Evolutionary conservation across 1,284 basidiomycete genomes (phyloP).

Genomic region (Amylostereum areolatum): DNA sequence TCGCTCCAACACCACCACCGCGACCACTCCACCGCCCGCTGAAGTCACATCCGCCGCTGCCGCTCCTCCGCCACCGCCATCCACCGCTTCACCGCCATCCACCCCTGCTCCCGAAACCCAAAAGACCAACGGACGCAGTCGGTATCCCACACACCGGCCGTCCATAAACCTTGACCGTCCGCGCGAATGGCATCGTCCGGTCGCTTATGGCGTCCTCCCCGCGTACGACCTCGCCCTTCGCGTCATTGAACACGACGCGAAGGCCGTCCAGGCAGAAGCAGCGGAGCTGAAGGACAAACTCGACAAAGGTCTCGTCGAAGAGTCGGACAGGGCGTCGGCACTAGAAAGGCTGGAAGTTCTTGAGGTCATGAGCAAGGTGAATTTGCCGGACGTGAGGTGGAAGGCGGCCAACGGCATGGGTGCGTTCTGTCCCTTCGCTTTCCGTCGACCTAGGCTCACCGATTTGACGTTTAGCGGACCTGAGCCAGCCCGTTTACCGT

Average conservation of each 20-base stretch:
- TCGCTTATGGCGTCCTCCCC: slow-evolving; percentile 63
- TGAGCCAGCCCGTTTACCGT: slow-evolving; percentile 66
- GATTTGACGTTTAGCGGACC: slow-evolving; percentile 40
- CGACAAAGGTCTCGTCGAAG: slow-evolving; percentile 16
- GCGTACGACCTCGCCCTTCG: slow-evolving; percentile 81
- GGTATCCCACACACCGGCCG: slow-evolving; percentile 29
- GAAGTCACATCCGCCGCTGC: slow-evolving; percentile 4
- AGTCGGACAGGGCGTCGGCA: slow-evolving; percentile 36
- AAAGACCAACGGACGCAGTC: slow-evolving; percentile 8
- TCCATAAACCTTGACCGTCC: slow-evolving; percentile 44
- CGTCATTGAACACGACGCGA: slow-evolving; percentile 50
- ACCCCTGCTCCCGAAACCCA: slow-evolving; percentile 3
- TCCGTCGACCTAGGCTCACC: slow-evolving; percentile 5
- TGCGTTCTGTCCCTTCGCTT: slow-evolving; percentile 19
- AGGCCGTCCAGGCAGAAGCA: slow-evolving; percentile 40
- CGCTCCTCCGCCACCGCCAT: background rate
- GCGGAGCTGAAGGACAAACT: slow-evolving; percentile 28
- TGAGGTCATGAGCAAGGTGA: slow-evolving; percentile 54
- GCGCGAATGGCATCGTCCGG: slow-evolving; percentile 60
- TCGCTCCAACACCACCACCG: slow-evolving; percentile 25
- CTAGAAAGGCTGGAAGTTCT: slow-evolving; percentile 29
- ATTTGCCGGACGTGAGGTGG: slow-evolving; percentile 76
- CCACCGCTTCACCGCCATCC: slow-evolving; percentile 6
- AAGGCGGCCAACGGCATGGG: slow-evolving; percentile 72
- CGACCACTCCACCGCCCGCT: slow-evolving; percentile 5